These are phyloP conservation scores for Zalaria sp. DNA, from an alignment of 2,329 filamentous ascomycete species.

Conservation along the genomic window DNA sequence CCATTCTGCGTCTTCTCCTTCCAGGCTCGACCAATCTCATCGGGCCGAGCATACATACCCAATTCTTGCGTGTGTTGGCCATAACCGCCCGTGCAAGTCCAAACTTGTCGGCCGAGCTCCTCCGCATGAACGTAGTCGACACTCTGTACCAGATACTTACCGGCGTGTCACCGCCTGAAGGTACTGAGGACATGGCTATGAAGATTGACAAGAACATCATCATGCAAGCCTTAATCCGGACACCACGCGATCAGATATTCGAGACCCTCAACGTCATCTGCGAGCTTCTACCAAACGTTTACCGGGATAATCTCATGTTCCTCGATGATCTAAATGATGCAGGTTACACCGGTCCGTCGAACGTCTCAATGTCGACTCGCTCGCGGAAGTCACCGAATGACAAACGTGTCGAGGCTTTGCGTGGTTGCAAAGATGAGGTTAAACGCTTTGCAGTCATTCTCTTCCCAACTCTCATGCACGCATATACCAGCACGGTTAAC, in stretches of 20 bases:
- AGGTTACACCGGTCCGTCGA: constrained; percentile 32
- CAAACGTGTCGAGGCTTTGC: constrained; percentile 66
- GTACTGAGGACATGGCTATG: constrained; percentile 60
- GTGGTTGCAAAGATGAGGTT: constrained; percentile 73
- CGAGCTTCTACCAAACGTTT: constrained; percentile 71
- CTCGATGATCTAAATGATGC: constrained; percentile 36
- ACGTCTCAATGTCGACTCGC: constrained; percentile 26
- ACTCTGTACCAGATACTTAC: constrained; percentile 96
- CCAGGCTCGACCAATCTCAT: constrained; percentile 94
- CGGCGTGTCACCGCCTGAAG: constrained; percentile 78
- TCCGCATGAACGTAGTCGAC: constrained; percentile 95
- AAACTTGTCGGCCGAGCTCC: constrained; percentile 69
- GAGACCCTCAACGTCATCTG: constrained; percentile 97
- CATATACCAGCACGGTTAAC: constrained; percentile 96
- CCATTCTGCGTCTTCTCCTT: constrained; percentile 72
- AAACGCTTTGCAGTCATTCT: constrained; percentile 86
- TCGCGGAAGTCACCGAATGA: constrained; percentile 52
- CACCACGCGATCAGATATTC: constrained; percentile 88
- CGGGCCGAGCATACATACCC: constrained; percentile 85
- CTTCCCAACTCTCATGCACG: constrained; percentile 87
- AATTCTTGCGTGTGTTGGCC: constrained; percentile 82
- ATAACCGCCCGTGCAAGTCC: constrained; percentile 86
- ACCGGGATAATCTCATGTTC: constrained; percentile 39
- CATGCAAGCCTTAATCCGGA: constrained; percentile 95
- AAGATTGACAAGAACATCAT: constrained; percentile 95